Evolutionary conservation across 306 rosid genomes (phyloP), one percentile per base, ranked within the genome.

Genomic region (Cucumis melo): DNA sequence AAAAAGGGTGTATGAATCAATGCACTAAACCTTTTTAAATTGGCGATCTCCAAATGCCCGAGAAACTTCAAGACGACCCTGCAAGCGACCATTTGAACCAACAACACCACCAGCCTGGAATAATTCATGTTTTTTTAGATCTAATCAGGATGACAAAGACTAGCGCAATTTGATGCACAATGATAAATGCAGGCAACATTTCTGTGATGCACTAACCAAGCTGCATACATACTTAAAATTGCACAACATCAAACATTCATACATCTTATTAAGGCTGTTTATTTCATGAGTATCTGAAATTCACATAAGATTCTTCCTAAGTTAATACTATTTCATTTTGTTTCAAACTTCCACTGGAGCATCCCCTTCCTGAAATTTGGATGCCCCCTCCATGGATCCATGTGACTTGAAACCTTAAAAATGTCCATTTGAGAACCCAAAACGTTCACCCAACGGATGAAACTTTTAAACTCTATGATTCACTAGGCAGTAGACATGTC

Each of bases 11-110:
- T 54, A 57, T 11, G 36, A 51, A 44, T 41, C 74, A 72, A 44
- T 9, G 62, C 76, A 58, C 36, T 44, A 24, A 80, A 91, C 97
- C 95, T 88, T 93, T 85, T 93, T 93, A 84, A 93, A 89, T 78
- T 91, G 97, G 24, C 93, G 91, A 79, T 93, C 98, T 73, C 98
- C 98, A 53, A 91, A 83, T 70, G 93, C 93, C 78, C 98, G 88
- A 80, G 97, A 93, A 80, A 93, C 91, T 86, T 93, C 97, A 42
- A 93, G 92, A 14, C 95, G 95, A 15, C 95, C 98, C 82, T 91
- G 96, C 41, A 91, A 62, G 80, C 93, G 89, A 67, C 97, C 98
- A 84, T 93, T 91, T 76, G 96, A 84, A 81, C 95, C 77, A 84
- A 93, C 94, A 74, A 80, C 78, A 81, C 95, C 98, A 61, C 97